Conservation (phyloP, 345 rosid species). For the Pistacia atlantica region DNA sequence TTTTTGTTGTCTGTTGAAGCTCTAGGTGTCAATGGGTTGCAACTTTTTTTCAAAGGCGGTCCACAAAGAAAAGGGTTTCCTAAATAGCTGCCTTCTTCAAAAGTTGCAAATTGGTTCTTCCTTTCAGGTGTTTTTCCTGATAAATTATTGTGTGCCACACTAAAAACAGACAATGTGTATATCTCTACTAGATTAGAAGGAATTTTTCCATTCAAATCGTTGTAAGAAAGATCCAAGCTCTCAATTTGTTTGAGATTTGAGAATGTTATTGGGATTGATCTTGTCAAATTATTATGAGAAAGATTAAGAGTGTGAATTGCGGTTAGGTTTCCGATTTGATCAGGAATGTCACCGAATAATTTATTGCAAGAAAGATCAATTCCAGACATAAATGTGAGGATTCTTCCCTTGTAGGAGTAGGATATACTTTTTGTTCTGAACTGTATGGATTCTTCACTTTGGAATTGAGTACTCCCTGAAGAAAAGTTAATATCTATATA, state of each 20-base stretch:
- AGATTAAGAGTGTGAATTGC: slow-evolving; percentile 24
- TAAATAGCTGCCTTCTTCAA: background rate
- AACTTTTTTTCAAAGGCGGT: background rate
- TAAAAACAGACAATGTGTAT: background rate
- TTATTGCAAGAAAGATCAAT: slow-evolving; percentile 42
- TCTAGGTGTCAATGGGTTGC: background rate
- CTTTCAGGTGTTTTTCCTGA: slow-evolving; percentile 20
- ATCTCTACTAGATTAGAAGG: slow-evolving; percentile 28
- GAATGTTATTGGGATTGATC: slow-evolving; percentile 32
- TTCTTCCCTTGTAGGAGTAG: slow-evolving; percentile 17
- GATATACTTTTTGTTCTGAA: slow-evolving; percentile 17
- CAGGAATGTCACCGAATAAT: slow-evolving; percentile 32
- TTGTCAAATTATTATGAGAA: slow-evolving; percentile 33
- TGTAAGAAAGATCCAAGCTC: slow-evolving; percentile 30
- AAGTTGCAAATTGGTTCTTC: background rate
- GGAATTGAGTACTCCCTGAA: too few relatives aligned
- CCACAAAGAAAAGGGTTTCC: background rate
- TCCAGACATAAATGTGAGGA: slow-evolving; percentile 21
- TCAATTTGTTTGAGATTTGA: slow-evolving; percentile 29
- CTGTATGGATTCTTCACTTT: background rate
- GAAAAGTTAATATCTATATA: too few relatives aligned
- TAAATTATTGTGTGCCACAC: slow-evolving; percentile 16
- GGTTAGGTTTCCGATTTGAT: slow-evolving; percentile 24
- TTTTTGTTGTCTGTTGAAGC: background rate
- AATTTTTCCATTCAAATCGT: slow-evolving; percentile 25